Evolutionary conservation across 2,329 filamentous ascomycete species (phyloP).

Genomic region (Madurella mycetomatis): DNA sequence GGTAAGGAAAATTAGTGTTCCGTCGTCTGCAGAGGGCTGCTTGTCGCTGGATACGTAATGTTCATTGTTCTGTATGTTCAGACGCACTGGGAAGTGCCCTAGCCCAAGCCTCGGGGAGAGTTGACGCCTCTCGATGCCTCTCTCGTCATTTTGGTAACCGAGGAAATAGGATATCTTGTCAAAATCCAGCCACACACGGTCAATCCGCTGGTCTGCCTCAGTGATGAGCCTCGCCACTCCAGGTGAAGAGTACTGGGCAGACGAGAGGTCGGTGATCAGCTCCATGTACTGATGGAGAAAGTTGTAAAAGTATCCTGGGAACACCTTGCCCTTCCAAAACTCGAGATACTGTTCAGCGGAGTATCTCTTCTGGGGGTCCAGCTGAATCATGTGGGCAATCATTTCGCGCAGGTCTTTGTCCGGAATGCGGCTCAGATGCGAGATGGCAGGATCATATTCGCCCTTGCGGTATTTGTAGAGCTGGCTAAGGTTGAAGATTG

Average conservation of each 20-base stretch:
- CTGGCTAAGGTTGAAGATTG: slow-evolving; percentile 96
- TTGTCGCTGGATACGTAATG: slow-evolving; percentile 60
- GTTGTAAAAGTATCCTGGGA: slow-evolving; percentile 94
- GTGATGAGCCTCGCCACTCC: slow-evolving; percentile 67
- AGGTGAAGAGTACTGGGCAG: slow-evolving; percentile 68
- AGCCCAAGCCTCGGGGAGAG: slow-evolving; percentile 48
- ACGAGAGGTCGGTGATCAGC: slow-evolving; percentile 84
- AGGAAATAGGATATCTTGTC: slow-evolving; percentile 97
- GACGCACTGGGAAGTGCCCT: slow-evolving; percentile 70
- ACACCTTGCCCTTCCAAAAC: slow-evolving; percentile 87
- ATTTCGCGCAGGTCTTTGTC: slow-evolving; percentile 83
- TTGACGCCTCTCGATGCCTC: slow-evolving; percentile 28
- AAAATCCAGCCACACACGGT: slow-evolving; percentile 88
- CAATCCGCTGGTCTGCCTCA: slow-evolving; percentile 89
- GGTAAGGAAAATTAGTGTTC: slow-evolving; percentile 86
- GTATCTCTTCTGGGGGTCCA: slow-evolving; percentile 87
- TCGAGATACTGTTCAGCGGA: slow-evolving; percentile 91
- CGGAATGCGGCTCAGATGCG: slow-evolving; percentile 78
- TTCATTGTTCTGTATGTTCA: slow-evolving; percentile 83
- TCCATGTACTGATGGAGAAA: slow-evolving; percentile 98
- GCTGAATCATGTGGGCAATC: slow-evolving; percentile 92
- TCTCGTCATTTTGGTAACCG: slow-evolving; percentile 59
- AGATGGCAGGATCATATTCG: slow-evolving; percentile 83
- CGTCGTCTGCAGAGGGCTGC: slow-evolving; percentile 70
- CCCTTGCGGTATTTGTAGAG: slow-evolving; percentile 90